Base-by-base conservation (phyloP, 306 rosid species). In the Gastrolobium bilobum region DNA sequence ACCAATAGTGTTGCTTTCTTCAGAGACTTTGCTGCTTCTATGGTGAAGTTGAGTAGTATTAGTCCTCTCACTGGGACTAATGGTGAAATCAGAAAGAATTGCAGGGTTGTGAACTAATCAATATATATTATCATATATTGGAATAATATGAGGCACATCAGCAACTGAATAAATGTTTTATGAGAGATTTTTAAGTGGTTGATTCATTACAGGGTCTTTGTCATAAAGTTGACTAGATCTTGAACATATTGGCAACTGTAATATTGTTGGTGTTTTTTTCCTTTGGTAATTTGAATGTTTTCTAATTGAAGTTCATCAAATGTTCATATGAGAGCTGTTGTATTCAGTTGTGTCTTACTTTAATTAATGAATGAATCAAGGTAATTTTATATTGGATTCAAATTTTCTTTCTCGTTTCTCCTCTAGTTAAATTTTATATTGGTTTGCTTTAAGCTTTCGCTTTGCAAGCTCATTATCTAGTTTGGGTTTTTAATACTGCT, bases 21-120 rank as follows among this genome's bases (percentile, higher is more conserved):
- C 5, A 66, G 14, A 4, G 97, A 92, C 62, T 95, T 95, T 78
- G 86, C 90, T 50, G 77, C 78, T 29, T 96, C 97, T 15, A 91
- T 95, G 97, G 73, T 87, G 4, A 95, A 87, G 76, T 63, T 92
- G 97, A 46, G 97, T 9, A 64, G 72, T 1, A 75, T 95, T 3
- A 79, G 76, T 73, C 97, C 98, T 72, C 86, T 93, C 14, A 81
- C 90, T 7, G 95, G 97, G 67, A 75, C 87, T 4, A 37, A 33
- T 13, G 97, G 92, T 0, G 94, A 95, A 69, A 85, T 92, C 34
- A 85, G 99, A 71, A 86, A 20, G 71, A 91, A 89, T 8, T 92
- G 99, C 57, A 80, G 92, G 75, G 60, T 85, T 48, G 86, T 91
- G 0, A 94, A 91, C 66, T 90, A 52, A 84, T 70, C 35, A 35